These are phyloP conservation scores for Paraphoma sp. DNA, from an alignment of 2,329 filamentous ascomycete species.

Conservation along the genomic window DNA sequence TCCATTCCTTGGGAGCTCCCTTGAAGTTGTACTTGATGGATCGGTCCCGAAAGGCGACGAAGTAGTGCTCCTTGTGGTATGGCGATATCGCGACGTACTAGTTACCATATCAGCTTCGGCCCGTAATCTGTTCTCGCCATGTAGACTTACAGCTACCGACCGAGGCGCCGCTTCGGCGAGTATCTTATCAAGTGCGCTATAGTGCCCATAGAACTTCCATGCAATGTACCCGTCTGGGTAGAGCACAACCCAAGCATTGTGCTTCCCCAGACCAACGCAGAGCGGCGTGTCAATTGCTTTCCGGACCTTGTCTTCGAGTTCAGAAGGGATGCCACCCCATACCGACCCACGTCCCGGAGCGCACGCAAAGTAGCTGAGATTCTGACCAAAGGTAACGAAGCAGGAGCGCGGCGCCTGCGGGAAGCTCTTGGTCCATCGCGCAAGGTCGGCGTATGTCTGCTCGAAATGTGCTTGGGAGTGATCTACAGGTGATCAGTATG, in stretches of 20 bases:
- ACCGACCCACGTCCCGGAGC: slow-evolving; percentile 40
- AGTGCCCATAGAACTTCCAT: slow-evolving; percentile 44
- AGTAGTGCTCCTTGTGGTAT: slow-evolving; percentile 41
- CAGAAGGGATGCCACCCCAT: slow-evolving; percentile 42
- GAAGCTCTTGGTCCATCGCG: slow-evolving; percentile 35
- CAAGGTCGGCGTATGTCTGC: slow-evolving; percentile 37
- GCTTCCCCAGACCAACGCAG: slow-evolving; percentile 37
- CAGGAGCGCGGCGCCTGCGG: slow-evolving; percentile 35
- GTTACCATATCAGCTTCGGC: background rate
- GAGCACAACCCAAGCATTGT: slow-evolving; percentile 43
- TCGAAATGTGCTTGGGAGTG: slow-evolving; percentile 43
- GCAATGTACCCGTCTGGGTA: slow-evolving; percentile 38
- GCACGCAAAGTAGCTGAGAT: slow-evolving; percentile 39
- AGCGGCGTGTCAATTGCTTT: slow-evolving; percentile 40
- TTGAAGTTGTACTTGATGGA: slow-evolving; percentile 45
- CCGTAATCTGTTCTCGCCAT: background rate
- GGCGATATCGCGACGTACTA: slow-evolving; percentile 46
- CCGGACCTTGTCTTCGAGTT: slow-evolving; percentile 41
- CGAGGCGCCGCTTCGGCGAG: slow-evolving; percentile 32
- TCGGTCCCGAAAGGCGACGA: slow-evolving; percentile 39
- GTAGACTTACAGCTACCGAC: slow-evolving; percentile 35
- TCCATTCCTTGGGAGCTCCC: slow-evolving; percentile 39
- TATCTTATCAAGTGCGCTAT: slow-evolving; percentile 35
- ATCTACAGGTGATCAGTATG: slow-evolving; percentile 30
- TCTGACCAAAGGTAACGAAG: slow-evolving; percentile 43